Conservation (phyloP, 192 early-diverging fungal species). For the Umbelopsis sp. region DNA sequence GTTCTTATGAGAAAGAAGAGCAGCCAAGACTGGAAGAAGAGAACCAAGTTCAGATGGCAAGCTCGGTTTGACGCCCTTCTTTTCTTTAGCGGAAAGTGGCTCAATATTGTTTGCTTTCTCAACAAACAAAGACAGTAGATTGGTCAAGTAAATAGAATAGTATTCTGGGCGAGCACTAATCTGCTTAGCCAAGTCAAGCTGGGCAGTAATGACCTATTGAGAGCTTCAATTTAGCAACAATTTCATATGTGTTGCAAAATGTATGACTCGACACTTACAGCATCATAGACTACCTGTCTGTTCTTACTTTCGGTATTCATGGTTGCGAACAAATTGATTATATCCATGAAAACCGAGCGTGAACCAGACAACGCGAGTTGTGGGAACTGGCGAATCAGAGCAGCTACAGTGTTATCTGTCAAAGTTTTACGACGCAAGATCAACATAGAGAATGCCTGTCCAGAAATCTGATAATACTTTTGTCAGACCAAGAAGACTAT, state of each 20-base stretch:
- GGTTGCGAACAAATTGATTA: conserved; percentile 54
- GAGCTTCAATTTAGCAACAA: not conserved
- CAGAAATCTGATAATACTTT: conserved; percentile 51
- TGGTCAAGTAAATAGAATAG: conserved; percentile 54
- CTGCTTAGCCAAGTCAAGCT: conserved; percentile 51
- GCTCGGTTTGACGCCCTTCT: conserved; percentile 46
- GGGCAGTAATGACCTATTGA: conserved; percentile 47
- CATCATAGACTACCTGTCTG: conserved; percentile 45
- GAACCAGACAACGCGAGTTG: conserved; percentile 64
- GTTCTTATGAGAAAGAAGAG: conserved; percentile 59
- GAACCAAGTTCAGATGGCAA: conserved; percentile 55
- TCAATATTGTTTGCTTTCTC: conserved; percentile 66
- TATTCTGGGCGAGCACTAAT: conserved; percentile 56
- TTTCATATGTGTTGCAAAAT: not conserved
- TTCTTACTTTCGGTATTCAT: conserved; percentile 41
- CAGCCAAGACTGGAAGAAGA: conserved; percentile 62
- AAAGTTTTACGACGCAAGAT: conserved; percentile 61
- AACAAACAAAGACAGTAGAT: conserved; percentile 58
- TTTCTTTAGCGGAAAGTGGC: conserved; percentile 40
- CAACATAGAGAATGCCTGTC: conserved; percentile 65
- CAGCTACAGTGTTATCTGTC: conserved; percentile 48
- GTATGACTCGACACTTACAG: conserved; percentile 39
- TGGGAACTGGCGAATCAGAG: conserved; percentile 60
- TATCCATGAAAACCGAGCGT: conserved; percentile 58
- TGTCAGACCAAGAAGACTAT: not conserved